These are phyloP conservation scores for Ustilago trichophora DNA, from an alignment of 1,284 basidiomycete species.

Conservation along the genomic window DNA sequence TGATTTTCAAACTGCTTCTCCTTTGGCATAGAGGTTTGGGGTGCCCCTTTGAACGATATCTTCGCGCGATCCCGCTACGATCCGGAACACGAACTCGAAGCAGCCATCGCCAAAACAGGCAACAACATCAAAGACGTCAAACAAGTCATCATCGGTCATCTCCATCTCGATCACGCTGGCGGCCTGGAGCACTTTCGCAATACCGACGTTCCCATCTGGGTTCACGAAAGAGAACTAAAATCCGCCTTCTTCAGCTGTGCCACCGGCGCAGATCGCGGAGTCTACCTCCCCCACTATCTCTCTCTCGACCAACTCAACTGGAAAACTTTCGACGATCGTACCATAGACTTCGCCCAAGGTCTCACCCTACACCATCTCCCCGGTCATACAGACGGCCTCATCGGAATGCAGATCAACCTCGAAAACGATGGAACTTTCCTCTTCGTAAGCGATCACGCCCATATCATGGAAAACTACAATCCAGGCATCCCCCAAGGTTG, in stretches of 20 bases:
- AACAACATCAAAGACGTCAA: conserved; percentile 57
- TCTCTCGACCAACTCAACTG: conserved; percentile 51
- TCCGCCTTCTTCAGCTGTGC: conserved; percentile 54
- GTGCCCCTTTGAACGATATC: conserved; percentile 45
- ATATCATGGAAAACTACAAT: conserved; percentile 55
- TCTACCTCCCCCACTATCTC: conserved; percentile 56
- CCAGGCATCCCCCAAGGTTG: conserved; percentile 55
- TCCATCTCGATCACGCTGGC: conserved; percentile 61
- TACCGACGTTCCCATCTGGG: conserved; percentile 57
- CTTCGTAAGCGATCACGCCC: conserved; percentile 52
- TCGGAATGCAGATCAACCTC: conserved; percentile 58
- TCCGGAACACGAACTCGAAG: conserved; percentile 60
- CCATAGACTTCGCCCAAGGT: conserved; percentile 56
- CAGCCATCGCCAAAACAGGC: conserved; percentile 56
- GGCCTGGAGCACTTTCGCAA: conserved; percentile 53
- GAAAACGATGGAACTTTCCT: conserved; percentile 54
- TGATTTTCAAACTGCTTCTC: not conserved
- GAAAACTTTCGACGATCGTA: conserved; percentile 60
- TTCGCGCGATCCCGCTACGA: conserved; percentile 44
- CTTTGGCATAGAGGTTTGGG: conserved; percentile 31
- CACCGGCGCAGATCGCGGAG: conserved; percentile 55
- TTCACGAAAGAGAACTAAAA: conserved; percentile 60
- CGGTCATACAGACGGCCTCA: conserved; percentile 61
- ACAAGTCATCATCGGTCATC: conserved; percentile 51
- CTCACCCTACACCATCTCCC: conserved; percentile 60